Evolutionary conservation across 352 stramenopile genomes (phyloP).

Genomic region (Pythium dissimile): DNA sequence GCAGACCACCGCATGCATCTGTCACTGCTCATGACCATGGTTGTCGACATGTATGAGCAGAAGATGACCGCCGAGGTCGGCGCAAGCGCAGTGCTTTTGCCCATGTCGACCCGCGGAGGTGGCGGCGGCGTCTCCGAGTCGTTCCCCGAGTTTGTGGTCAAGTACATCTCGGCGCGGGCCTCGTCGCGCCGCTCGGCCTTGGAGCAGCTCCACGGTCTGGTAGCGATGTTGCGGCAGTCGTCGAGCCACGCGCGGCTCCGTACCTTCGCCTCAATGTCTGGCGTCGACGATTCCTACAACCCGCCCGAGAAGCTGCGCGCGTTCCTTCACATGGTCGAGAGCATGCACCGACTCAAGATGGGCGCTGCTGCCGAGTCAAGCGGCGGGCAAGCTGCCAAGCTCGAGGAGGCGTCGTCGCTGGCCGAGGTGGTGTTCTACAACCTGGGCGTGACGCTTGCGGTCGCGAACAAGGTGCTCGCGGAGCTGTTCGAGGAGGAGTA

Average conservation of each 20-base stretch:
- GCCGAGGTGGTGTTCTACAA: conserved; percentile 70
- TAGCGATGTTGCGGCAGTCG: conserved; percentile 47
- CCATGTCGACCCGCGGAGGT: no score
- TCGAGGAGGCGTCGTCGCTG: conserved; percentile 13
- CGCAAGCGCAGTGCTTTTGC: not conserved
- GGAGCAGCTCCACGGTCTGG: conserved; percentile 56
- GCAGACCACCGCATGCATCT: conserved; percentile 66
- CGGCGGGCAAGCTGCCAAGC: conserved; percentile 8
- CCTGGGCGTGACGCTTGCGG: conserved; percentile 51
- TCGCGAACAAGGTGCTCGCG: conserved; percentile 47
- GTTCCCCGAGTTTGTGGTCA: conserved; percentile 68
- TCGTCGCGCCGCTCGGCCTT: conserved; percentile 41
- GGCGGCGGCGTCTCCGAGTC: conserved; percentile 41
- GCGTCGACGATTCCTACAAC: conserved; percentile 54
- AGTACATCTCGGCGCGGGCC: conserved; percentile 46
- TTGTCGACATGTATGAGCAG: conserved; percentile 77
- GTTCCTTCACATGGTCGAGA: conserved; percentile 65
- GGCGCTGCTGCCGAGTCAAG: not conserved
- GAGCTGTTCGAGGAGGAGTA: conserved; percentile 75
- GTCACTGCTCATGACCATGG: conserved; percentile 58
- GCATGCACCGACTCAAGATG: conserved; percentile 56
- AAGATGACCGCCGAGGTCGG: conserved; percentile 30
- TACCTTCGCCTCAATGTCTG: conserved; percentile 59
- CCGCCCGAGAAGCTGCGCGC: conserved; percentile 63
- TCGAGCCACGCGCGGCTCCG: conserved; percentile 51